Evolutionary conservation across 2,329 filamentous ascomycete species (phyloP), one percentile per base, ranked within the genome.

Genomic region (Claviceps pazoutovae): DNA sequence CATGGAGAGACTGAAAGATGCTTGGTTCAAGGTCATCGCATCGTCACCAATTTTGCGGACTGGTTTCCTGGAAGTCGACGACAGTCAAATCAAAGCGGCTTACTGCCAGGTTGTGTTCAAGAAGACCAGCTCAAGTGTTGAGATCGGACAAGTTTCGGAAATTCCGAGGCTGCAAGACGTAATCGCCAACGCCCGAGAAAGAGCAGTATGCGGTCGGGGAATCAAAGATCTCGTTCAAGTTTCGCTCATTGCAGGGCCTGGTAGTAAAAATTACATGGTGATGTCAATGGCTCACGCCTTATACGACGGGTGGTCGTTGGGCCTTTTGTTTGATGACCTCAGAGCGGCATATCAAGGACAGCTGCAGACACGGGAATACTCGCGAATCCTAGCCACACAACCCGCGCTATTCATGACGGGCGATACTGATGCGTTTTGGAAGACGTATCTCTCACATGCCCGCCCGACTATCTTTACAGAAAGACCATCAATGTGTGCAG

Each of bases 291-390:
- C 89, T 0, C 90, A 96, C 66, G 88, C 89, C 1, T 73, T 95
- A 19, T 96, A 96, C 57, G 90, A 96, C 61, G 90, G 90, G 0
- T 89, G 83, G 79, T 95, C 89, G 2, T 74, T 96, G 13, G 72
- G 74, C 3, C 68, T 94, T 16, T 66, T 96, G 1, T 88, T 93
- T 58, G 71, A 75, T 44, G 82, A 93, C 59, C 75, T 95, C 1
- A 66, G 74, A 16, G 70, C 66, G n/a, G 80, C 83, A 1, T 95
- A 94, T 56, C 47, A 69, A 4, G 70, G 70, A 4, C 56, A 63
- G 0, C 62, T 69, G 11, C 56, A 58, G 2, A 39, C 64, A 1
- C 72, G 80, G 4, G 70, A 73, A 9, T 63, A 70, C 2, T 49
- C 55, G 4, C 58, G 56, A 1, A 53, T 60, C 0, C 46, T 62